These are phyloP conservation scores for Alternaria postmessia DNA, from an alignment of 2,329 filamentous ascomycete genomes.

Conservation along the genomic window DNA sequence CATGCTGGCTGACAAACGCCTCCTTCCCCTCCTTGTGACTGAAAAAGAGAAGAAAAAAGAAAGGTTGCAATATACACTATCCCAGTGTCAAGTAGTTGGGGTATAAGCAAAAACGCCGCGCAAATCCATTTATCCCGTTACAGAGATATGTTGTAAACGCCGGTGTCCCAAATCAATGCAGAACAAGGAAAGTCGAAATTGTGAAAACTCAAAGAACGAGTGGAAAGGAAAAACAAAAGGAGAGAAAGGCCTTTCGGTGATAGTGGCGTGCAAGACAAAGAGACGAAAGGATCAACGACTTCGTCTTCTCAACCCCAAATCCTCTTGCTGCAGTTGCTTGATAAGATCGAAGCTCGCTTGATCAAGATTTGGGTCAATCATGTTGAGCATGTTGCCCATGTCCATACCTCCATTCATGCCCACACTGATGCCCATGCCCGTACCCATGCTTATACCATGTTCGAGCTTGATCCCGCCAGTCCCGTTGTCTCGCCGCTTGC, in stretches of 20 bases:
- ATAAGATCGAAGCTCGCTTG: constrained; percentile 37
- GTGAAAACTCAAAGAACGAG: background rate
- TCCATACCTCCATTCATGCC: constrained; percentile 12
- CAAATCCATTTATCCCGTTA: background rate
- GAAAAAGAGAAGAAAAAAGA: background rate
- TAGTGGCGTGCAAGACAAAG: background rate
- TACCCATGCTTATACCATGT: constrained; percentile 21
- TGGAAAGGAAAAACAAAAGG: background rate
- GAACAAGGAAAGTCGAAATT: background rate
- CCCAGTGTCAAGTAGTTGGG: constrained; percentile 28
- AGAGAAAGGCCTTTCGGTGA: background rate
- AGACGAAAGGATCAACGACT: constrained; percentile 25
- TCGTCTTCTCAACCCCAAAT: constrained; percentile 40
- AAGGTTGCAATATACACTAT: constrained; percentile 32
- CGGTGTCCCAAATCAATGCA: background rate
- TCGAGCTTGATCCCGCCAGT: constrained; percentile 40
- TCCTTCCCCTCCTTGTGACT: background rate
- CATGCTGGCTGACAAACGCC: constrained; percentile 15
- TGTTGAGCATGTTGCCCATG: constrained; percentile 18
- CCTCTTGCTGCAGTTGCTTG: constrained; percentile 43
- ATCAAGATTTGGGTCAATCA: constrained; percentile 37
- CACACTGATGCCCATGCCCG: constrained; percentile 21
- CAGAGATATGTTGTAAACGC: constrained; percentile 1
- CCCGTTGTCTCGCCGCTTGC: constrained; percentile 25
- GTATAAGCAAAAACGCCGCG: constrained; percentile 31